Evolutionary conservation across 139 green algal genomes (phyloP).

Genomic region (Desmodesmus armatus): DNA sequence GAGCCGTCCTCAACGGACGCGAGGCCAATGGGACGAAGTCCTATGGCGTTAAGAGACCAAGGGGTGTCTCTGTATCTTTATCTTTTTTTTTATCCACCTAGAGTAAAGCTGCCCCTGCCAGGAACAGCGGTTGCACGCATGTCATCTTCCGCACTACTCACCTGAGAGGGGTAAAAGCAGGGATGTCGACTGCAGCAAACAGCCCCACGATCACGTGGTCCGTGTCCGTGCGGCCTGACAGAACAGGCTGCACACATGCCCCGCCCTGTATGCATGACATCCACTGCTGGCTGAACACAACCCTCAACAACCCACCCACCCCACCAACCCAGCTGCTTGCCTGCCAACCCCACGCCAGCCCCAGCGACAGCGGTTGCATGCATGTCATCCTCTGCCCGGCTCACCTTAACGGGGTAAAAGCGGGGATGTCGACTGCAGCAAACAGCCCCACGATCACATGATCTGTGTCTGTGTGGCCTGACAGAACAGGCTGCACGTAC

Average conservation of each 20-base stretch:
- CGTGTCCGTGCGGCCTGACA: slow-evolving; percentile 69
- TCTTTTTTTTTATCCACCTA: too few relatives aligned
- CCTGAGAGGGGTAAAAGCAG: slow-evolving; percentile 78
- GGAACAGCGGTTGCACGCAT: neutral
- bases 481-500: slow-evolving; percentile 91
- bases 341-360: neutral
- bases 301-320: neutral
- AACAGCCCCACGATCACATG: slow-evolving; percentile 89
- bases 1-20: too few relatives aligned
- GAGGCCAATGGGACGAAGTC: too few relatives aligned
- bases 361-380: neutral
- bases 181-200: slow-evolving; percentile 70
- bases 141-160: slow-evolving; percentile 52
- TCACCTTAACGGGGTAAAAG: slow-evolving; percentile 85
- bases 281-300: neutral
- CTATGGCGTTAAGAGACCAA: too few relatives aligned
- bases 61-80: too few relatives aligned
- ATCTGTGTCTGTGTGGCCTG: slow-evolving; percentile 63
- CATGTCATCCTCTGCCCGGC: neutral
- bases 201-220: slow-evolving; percentile 82
- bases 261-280: neutral
- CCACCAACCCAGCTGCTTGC: neutral
- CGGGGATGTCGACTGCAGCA: slow-evolving; percentile 55
- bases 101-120: too few relatives aligned
- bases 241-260: slow-evolving; percentile 92